These are phyloP conservation scores for Coelastrella sp. DNA, from an alignment of 139 green algal species.

Conservation along the genomic window DNA sequence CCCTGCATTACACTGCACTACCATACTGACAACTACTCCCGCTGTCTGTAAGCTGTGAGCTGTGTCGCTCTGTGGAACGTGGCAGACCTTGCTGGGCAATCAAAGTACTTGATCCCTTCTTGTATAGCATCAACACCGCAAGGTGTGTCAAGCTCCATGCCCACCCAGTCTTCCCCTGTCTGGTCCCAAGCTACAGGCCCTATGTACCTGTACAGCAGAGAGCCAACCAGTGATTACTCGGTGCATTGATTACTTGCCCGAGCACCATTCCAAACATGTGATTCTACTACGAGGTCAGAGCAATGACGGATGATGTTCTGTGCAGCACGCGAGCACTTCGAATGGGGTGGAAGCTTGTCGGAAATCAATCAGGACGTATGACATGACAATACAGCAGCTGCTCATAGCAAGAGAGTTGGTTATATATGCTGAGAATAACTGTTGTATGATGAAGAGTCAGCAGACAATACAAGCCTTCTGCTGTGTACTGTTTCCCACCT, in stretches of 20 bases:
- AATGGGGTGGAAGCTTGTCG: too few species aligned
- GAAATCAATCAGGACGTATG: too few species aligned
- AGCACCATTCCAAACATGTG: background rate
- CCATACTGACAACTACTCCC: background rate
- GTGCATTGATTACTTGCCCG: too few species aligned
- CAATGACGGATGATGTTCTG: too few species aligned
- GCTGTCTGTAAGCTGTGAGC: background rate
- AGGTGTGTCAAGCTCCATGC: conserved; percentile 35
- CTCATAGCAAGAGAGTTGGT: background rate
- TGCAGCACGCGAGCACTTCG: too few species aligned
- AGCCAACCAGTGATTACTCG: background rate
- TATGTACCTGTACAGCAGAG: conserved; percentile 21
- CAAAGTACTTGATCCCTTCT: conserved; percentile 24
- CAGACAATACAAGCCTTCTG: background rate
- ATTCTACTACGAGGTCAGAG: too few species aligned
- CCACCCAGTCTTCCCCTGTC: conserved; percentile 27
- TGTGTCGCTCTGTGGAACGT: conserved; percentile 13
- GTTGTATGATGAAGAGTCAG: background rate
- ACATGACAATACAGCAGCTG: background rate
- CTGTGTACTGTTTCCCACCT: background rate
- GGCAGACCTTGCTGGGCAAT: conserved; percentile 8
- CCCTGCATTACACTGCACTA: background rate
- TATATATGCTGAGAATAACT: background rate
- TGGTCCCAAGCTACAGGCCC: conserved; percentile 36
- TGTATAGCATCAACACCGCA: conserved; percentile 27